These are phyloP conservation scores for Cladosporium austrohemisphaericum DNA, from an alignment of 2,329 filamentous ascomycete species.

Conservation along the genomic window DNA sequence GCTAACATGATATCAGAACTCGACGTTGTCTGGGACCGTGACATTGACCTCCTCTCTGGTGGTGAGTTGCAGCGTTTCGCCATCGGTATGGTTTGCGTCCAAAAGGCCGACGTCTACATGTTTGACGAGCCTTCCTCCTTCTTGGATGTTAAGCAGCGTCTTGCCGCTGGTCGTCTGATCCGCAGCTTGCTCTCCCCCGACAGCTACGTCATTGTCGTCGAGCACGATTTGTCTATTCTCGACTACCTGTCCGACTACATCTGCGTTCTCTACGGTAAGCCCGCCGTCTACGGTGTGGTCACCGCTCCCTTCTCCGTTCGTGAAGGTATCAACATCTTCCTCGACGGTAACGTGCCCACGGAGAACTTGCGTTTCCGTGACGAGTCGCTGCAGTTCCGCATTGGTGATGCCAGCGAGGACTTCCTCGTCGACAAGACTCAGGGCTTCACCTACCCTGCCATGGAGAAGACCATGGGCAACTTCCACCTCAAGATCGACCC, in stretches of 20 bases:
- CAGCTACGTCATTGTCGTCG: constrained; percentile 97
- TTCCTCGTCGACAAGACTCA: constrained; percentile 79
- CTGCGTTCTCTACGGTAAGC: constrained; percentile 92
- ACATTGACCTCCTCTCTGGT: constrained; percentile 85
- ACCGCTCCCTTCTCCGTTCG: constrained; percentile 92
- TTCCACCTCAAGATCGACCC: constrained; percentile 80
- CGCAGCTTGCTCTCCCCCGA: constrained; percentile 82
- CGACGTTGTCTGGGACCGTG: constrained; percentile 84
- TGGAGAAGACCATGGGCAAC: constrained; percentile 87
- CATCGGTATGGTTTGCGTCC: constrained; percentile 91
- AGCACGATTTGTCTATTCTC: constrained; percentile 97
- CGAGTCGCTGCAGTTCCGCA: constrained; percentile 92
- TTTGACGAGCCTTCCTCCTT: constrained; percentile 99
- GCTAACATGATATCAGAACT: constrained; percentile 56
- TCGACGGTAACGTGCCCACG: constrained; percentile 95
- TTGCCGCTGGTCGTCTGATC: constrained; percentile 87
- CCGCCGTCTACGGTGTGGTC: constrained; percentile 95
- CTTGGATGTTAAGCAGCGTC: constrained; percentile 97
- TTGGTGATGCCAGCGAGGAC: constrained; percentile 84
- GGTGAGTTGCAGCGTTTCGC: constrained; percentile 98
- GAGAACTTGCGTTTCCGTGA: constrained; percentile 98
- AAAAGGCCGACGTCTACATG: constrained; percentile 98
- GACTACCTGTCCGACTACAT: constrained; percentile 99
- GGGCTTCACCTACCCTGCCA: constrained; percentile 80
- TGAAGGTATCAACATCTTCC: constrained; percentile 99